These are phyloP conservation scores for Kondoa malvinella DNA, from an alignment of 768 basidiomycete species.

Conservation along the genomic window DNA sequence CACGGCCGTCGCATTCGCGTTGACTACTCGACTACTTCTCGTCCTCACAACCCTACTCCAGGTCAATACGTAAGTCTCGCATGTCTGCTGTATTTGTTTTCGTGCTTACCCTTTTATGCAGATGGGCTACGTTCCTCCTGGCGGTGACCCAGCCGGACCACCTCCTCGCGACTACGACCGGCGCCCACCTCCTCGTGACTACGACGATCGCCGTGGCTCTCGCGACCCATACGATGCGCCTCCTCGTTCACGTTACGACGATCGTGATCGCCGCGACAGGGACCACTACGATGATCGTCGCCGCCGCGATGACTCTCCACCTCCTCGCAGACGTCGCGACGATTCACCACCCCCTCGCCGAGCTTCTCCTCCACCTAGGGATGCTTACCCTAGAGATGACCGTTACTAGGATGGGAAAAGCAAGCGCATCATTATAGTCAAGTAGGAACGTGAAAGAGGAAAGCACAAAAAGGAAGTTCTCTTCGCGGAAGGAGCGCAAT, in stretches of 20 bases:
- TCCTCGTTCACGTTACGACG: constrained; percentile 54
- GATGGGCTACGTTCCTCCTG: constrained; percentile 12
- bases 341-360: constrained; percentile 9
- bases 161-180: constrained; percentile 25
- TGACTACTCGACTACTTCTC: constrained; percentile 84
- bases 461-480: background rate
- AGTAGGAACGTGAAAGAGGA: background rate
- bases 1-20: constrained; percentile 93
- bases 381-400: background rate
- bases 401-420: background rate
- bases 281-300: constrained; percentile 12
- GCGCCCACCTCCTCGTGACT: constrained; percentile 34
- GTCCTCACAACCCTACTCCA: constrained; percentile 87
- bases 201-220: constrained; percentile 38
- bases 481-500: too few species aligned
- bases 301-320: constrained; percentile 5
- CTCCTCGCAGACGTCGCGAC: constrained; percentile 8
- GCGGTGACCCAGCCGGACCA: constrained; percentile 4
- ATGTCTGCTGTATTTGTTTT: constrained; percentile 19
- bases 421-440: background rate
- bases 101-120: background rate
- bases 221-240: constrained; percentile 43
- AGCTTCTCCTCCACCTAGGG: background rate
- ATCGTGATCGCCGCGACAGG: constrained; percentile 42
- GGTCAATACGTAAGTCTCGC: constrained; percentile 92